Base-by-base conservation (phyloP, 1,139 yeast genomes). In the Saccharomyces hybrid region DNA sequence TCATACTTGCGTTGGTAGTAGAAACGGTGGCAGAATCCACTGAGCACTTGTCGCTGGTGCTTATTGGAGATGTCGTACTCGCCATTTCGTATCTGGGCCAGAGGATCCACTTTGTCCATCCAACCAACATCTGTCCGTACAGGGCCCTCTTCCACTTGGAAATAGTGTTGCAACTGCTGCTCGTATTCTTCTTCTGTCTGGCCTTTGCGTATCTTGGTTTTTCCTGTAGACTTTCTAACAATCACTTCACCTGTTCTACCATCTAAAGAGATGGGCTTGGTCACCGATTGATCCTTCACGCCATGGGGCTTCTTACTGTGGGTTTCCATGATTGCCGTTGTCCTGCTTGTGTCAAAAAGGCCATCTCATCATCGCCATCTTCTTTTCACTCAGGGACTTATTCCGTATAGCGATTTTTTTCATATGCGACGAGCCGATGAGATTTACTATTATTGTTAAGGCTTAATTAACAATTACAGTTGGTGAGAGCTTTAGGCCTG, bases 181-280 rank as follows among this genome's bases (percentile, higher is more conserved):
- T 62, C 65, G 60, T 70, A 84, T 52, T 78, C 82, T 56, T 80
- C 86, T 47, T 77, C 80, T 0, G 81, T 65, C 63, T 85, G 90
- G 0, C 80, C 81, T 60, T 82, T 84, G 47, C 90, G 71, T 7
- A 73, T 61, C 49, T 71, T 71, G 9, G 64, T 57, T 52, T 71
- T 67, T 0, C 79, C 79, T 1, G 77, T 72, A 1, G 76, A 68
- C 52, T 71, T 74, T 38, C 66, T 63, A 2, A 75, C 76, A 4
- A 69, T 54, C 0, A 75, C 76, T 57, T 72, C 73, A 6, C 71
- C 68, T 3, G 67, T 65, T 6, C 42, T 29, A 11, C 52, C 47
- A 52, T 63, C 55, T n/a, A 64, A 42, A 7, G 64, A 53, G 4
- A 62, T 53, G 3, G 68, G 68, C 52, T 59, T 62, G 2, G 62